Conservation (phyloP, 176 grass and related monocot genomes). For the Microstegium vimineum region DNA sequence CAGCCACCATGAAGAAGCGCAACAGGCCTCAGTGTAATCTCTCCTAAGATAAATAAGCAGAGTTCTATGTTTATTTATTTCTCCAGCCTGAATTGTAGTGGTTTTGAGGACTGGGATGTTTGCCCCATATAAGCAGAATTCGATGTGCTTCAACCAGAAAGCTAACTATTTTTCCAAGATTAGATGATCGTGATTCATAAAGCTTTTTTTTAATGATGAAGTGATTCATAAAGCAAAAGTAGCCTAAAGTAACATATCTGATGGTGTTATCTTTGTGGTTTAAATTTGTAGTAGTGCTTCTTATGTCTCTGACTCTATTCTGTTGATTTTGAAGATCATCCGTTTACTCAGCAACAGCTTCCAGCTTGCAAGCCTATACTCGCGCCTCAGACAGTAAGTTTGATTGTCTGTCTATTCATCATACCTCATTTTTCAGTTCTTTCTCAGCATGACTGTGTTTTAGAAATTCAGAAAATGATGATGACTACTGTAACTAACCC, state of each 20-base stretch:
- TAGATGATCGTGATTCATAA: neutral
- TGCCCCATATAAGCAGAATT: neutral
- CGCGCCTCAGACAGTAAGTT: conserved; percentile 17
- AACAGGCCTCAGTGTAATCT: conserved; percentile 48
- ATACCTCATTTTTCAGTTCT: neutral
- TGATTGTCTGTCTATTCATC: neutral
- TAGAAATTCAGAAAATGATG: neutral
- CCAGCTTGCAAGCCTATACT: conserved; percentile 48
- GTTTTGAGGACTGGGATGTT: neutral
- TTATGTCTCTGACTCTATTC: neutral
- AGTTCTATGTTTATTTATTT: neutral
- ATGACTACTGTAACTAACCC: neutral
- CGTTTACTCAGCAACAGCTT: conserved; percentile 50
- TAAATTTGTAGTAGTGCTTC: conserved; percentile 9
- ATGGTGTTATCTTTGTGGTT: neutral
- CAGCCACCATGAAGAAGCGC: neutral
- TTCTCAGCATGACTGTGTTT: neutral
- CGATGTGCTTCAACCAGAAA: conserved; percentile 3
- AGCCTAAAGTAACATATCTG: neutral
- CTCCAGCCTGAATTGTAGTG: neutral
- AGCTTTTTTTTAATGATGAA: neutral
- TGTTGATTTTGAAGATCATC: conserved; percentile 29
- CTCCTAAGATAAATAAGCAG: neutral
- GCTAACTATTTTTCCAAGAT: neutral
- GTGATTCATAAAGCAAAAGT: neutral